Base-by-base conservation (phyloP, 805 yeast species). In the Hanseniaspora guilliermondii region DNA sequence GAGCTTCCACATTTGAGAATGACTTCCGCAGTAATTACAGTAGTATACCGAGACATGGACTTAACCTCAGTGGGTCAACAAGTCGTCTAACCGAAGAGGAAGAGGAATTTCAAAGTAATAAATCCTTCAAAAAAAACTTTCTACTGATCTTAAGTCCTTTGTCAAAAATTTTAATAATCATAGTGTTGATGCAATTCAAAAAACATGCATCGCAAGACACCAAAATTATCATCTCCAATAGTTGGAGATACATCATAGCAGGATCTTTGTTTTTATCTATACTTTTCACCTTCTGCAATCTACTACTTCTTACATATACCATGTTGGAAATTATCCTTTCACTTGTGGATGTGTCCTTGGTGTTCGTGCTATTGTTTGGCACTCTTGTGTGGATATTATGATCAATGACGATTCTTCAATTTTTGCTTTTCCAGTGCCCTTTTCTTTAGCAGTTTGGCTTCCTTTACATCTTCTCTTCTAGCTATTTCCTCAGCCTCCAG, bases 401-500 rank as follows among this genome's bases (percentile, higher is more conserved):
- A 36, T 48, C 14, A 21, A 36, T 22, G 16, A 19, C 38, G 37
- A 11, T 17, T 33, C 30, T 32, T 48, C 12, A 36, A 14, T 33
- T 32, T 44, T 17, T 32, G 38, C 62, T 81, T 79, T 58, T 72
- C 75, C 57, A 66, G 65, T 16, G 73, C 73, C 54, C 70, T 74
- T 56, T 64, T 66, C 57, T 73, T 78, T 58, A 84, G 80, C 62
- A 80, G 73, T 53, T 72, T 77, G 62, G 78, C 78, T 64, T 89
- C 97, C 52, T 75, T 70, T 48, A 73, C 70, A 63, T 91, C 98
- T 64, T 93, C 98, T 39, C 74, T 58, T 60, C 77, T 75, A 0
- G 95, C 98, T 53, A 74, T 25, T 17, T 19, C 76, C 49, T 75
- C 74, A 37, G 80, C 72, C 12, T 96, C 83, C 35, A 76, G 63